phyloP scores from a whole-genome alignment of 140 eudicot genomes.

The Stevia rebaudiana region DNA sequence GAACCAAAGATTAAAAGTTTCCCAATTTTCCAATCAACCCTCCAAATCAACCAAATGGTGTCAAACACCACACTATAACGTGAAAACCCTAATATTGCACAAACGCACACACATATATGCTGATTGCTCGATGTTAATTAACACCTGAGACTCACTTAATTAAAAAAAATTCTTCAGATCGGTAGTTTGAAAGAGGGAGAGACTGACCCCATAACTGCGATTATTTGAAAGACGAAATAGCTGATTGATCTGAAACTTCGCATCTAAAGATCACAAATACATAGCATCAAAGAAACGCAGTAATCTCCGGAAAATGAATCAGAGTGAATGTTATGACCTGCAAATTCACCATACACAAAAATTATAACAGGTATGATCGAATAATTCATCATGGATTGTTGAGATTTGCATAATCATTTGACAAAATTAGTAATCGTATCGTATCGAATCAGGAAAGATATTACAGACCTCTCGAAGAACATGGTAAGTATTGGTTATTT shows the following conservation, averaged over 20 bases:
- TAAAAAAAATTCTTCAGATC: too few species aligned
- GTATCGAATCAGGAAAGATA: constrained; percentile 13
- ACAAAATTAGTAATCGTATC: background rate
- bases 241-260: constrained; percentile 25
- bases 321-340: constrained; percentile 12
- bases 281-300: constrained; percentile 16
- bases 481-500: constrained; percentile 15
- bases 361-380: background rate
- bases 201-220: constrained; percentile 29
- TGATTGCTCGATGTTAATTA: background rate
- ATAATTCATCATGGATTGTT: background rate
- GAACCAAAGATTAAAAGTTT: constrained; percentile 5
- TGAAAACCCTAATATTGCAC: constrained; percentile 8
- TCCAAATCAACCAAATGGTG: background rate
- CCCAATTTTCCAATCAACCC: background rate
- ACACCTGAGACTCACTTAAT: constrained; percentile 1
- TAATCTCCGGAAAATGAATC: constrained; percentile 8
- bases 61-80: background rate
- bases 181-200: constrained; percentile 5
- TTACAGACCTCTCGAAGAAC: constrained; percentile 12
- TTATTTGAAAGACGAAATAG: constrained; percentile 14
- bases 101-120: background rate
- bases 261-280: constrained; percentile 6
- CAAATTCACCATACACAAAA: background rate
- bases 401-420: background rate